These are phyloP conservation scores for Poa annua DNA, from an alignment of 176 grass and related monocot genomes.

Conservation along the genomic window DNA sequence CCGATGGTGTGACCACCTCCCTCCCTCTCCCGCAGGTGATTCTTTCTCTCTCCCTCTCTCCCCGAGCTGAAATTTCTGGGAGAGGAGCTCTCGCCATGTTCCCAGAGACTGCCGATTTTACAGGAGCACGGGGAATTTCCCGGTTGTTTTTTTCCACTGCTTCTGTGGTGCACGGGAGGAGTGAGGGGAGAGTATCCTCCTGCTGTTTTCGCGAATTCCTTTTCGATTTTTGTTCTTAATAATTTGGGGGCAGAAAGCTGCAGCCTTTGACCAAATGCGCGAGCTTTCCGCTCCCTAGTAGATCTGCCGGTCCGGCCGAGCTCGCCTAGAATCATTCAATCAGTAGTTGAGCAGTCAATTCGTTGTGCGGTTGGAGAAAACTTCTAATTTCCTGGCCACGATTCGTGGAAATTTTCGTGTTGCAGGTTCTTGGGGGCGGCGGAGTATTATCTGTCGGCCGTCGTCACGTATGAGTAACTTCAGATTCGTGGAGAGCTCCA, in stretches of 20 bases:
- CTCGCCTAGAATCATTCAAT: not conserved
- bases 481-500: constrained; percentile 38
- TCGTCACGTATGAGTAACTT: constrained; percentile 4
- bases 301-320: not conserved
- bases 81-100: not conserved
- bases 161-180: not conserved
- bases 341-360: not conserved
- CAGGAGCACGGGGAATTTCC: too few species aligned
- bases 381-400: constrained; percentile 1
- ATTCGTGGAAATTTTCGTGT: not conserved
- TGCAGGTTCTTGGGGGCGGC: constrained; percentile 1
- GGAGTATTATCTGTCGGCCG: not conserved
- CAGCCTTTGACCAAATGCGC: not conserved
- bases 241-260: not conserved
- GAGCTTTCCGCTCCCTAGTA: not conserved
- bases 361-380: not conserved
- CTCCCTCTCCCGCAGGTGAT: not conserved
- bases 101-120: not conserved
- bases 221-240: too few species aligned
- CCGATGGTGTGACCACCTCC: not conserved
- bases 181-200: not conserved
- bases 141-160: not conserved
- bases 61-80: not conserved
- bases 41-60: not conserved
- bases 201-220: not conserved